Evolutionary conservation across 1,139 yeast species (phyloP), one percentile per base, ranked within the genome.

Genomic region (Arxiozyma heterogenica): DNA sequence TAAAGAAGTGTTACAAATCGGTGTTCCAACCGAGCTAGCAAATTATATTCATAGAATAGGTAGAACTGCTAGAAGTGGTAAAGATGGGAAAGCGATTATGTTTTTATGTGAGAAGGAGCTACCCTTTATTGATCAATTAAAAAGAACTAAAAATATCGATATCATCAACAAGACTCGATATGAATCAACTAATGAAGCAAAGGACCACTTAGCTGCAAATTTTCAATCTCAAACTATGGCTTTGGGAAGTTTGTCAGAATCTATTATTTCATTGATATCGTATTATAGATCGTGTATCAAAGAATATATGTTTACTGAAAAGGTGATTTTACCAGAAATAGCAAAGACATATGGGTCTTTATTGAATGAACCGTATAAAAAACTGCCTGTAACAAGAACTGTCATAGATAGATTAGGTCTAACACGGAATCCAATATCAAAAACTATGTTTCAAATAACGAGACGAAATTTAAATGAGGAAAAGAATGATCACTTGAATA

Each of bases 41-140:
- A 85, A 86, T 59, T 91, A 91, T 68, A 82, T 91, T 52, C 98
- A 93, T 70, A 83, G 96, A 70, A 86, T 91, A 62, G 98, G 98
- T 57, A 84, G 98, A 77, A 91, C 98, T 23, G 98, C 95, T 50
- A 82, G 98, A 73, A 95, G 93, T 56, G 97, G 97, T 57, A 80
- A 80, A 59, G 74, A 77, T 42, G 98, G 98, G 61, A 73, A 74
- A 44, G 84, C 93, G 1, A 68, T 79, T 11, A 67, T 82, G 48
- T 82, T 80, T 63, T 61, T 78, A 47, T 70, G 81, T 22, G 66
- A 73, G 53, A 65, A 69, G 39, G 91, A 86, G 68, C 58, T 67
- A 43, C 75, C 75, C 22, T 84, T 78, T 65, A 69, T 77, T 51
- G 66, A 69, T 41, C 68, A 71, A 2, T 74, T 85, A 62, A 63